These are phyloP conservation scores for Aspergillus sp. DNA, from an alignment of 2,329 filamentous ascomycete genomes.

Conservation along the genomic window DNA sequence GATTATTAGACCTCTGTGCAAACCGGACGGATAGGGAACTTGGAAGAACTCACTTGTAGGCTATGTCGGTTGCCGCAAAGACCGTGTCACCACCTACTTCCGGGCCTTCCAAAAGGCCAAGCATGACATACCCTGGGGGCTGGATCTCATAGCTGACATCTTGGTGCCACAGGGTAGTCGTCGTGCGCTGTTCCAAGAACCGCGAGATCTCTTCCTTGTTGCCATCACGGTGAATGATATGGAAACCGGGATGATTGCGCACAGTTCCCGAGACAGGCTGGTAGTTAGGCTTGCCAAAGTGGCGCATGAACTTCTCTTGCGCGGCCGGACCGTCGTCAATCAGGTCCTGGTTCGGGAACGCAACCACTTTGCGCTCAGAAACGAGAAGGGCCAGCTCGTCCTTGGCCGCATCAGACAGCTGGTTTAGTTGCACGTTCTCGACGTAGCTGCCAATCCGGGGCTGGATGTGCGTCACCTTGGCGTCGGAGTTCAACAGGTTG, in stretches of 20 bases:
- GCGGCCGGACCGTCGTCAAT: constrained; percentile 37
- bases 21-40: neutral
- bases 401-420: constrained; percentile 40
- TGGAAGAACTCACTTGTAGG: constrained; percentile 32
- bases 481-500: constrained; percentile 25
- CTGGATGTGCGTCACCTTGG: constrained; percentile 33
- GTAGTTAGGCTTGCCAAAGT: constrained; percentile 41
- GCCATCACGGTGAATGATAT: constrained; percentile 40
- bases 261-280: constrained; percentile 39
- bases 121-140: constrained; percentile 40
- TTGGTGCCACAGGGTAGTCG: constrained; percentile 43
- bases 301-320: constrained; percentile 38
- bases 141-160: constrained; percentile 44
- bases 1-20: neutral
- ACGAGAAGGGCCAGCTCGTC: constrained; percentile 56
- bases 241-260: constrained; percentile 37
- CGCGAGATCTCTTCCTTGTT: constrained; percentile 37
- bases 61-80: constrained; percentile 38
- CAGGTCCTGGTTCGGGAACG: constrained; percentile 46
- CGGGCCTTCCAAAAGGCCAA: constrained; percentile 43
- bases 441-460: constrained; percentile 37
- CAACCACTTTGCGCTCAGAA: constrained; percentile 54
- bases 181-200: constrained; percentile 37
- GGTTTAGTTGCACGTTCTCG: constrained; percentile 41
- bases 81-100: constrained; percentile 44